A percentile compares a stretch with the other conserved stretches of the same genome.
Evolutionary conservation across 192 early-diverging fungal species (phyloP).

Genomic region (Gonapodya prolifera): DNA sequence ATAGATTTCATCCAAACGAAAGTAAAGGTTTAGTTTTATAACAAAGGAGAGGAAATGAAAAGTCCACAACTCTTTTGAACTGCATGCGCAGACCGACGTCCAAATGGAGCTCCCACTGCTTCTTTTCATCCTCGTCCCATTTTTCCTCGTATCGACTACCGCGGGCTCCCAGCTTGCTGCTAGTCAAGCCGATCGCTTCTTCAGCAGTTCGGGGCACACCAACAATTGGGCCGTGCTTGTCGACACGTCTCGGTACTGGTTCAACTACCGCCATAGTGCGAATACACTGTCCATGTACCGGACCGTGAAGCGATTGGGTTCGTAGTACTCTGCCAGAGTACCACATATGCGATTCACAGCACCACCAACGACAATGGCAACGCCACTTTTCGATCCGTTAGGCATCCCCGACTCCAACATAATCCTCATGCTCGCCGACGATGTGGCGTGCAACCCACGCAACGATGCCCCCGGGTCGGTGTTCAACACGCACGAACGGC

Average conservation of each 20-base stretch:
- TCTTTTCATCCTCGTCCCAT: too few species aligned
- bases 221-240: constrained; percentile 99
- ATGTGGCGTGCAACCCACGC: constrained; percentile 95
- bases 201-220: constrained; percentile 41
- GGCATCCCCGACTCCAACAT: constrained; percentile 99
- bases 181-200: too few species aligned
- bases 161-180: too few species aligned
- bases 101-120: too few species aligned
- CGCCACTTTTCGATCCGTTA: constrained; percentile 83
- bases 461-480: constrained; percentile 88
- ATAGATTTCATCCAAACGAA: too few species aligned
- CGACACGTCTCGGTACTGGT: constrained; percentile 98
- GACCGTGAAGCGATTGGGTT: constrained; percentile 3
- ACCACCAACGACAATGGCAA: background rate
- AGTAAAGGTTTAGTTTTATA: too few species aligned
- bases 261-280: constrained; percentile 98
- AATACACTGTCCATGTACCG: constrained; percentile 95
- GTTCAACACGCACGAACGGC: constrained; percentile 71
- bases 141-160: too few species aligned
- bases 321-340: too few species aligned
- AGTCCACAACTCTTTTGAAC: too few species aligned
- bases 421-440: constrained; percentile 98
- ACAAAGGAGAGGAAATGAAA: too few species aligned
- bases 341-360: too few species aligned
- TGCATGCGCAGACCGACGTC: too few species aligned